A percentile compares a stretch with the other conserved stretches of the same genome.
Conservation (phyloP, 106 monocot species). For the Amphibolis antarctica region DNA sequence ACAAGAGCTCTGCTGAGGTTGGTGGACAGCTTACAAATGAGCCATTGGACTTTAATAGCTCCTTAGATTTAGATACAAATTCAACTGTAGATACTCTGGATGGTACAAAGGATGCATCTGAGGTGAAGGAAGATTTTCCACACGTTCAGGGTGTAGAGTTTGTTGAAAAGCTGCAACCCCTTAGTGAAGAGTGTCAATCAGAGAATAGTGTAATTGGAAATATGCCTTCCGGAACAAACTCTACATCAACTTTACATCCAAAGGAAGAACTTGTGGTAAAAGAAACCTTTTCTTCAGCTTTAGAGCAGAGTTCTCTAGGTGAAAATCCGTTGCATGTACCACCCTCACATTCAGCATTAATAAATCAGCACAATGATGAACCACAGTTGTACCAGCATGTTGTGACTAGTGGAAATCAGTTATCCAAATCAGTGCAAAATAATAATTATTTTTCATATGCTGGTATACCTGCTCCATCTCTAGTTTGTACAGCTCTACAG, state of each 20-base stretch:
- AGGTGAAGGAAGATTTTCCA: conserved; percentile 2
- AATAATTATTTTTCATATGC: conserved; percentile 3
- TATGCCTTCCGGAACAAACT: neutral
- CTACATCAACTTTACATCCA: neutral
- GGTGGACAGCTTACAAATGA: neutral
- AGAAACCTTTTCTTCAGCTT: conserved; percentile 2
- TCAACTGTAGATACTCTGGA: neutral
- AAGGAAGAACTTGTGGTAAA: conserved; percentile 2
- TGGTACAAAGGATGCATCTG: neutral
- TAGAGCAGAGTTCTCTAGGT: conserved; percentile 5
- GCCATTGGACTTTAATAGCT: neutral
- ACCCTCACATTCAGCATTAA: neutral
- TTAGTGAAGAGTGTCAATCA: neutral
- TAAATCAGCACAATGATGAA: neutral
- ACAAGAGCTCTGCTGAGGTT: neutral
- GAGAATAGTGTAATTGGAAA: neutral
- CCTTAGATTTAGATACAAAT: conserved; percentile 5
- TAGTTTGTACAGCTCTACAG: conserved; percentile 58
- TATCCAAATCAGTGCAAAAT: neutral
- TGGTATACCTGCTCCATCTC: conserved; percentile 13
- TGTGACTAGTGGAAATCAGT: neutral
- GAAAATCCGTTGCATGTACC: neutral
- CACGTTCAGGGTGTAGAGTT: neutral
- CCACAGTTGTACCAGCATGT: neutral
- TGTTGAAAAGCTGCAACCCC: conserved; percentile 2